phyloP scores from a whole-genome alignment of 331 rosid species.

The Acacia concinna region DNA sequence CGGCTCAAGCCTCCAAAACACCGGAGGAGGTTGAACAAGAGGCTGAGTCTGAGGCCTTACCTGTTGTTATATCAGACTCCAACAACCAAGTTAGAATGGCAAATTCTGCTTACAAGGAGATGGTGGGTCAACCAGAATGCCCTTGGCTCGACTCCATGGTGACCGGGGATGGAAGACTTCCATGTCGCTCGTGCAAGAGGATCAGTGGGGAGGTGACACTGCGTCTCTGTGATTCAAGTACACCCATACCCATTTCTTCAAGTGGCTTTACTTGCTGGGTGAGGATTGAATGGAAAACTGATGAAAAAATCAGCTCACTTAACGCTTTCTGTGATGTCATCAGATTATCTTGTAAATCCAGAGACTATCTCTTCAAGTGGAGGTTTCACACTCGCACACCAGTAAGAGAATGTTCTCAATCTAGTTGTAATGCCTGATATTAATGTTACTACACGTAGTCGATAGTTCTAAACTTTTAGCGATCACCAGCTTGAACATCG shows the following conservation, averaged over 20 bases:
- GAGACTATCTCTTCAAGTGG: slow-evolving; percentile 78
- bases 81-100: slow-evolving; percentile 73
- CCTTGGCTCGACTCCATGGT: slow-evolving; percentile 76
- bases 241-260: slow-evolving; percentile 59
- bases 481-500: neutral
- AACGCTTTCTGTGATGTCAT: slow-evolving; percentile 77
- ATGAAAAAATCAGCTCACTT: slow-evolving; percentile 42
- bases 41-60: slow-evolving; percentile 67
- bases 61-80: slow-evolving; percentile 83
- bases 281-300: slow-evolving; percentile 73
- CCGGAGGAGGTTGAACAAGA: slow-evolving; percentile 64
- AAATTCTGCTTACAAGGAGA: slow-evolving; percentile 81
- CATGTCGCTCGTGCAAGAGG: slow-evolving; percentile 56
- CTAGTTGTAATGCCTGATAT: slow-evolving; percentile 24
- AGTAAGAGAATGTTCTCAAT: slow-evolving; percentile 46
- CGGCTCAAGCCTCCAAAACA: slow-evolving; percentile 32
- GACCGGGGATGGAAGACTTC: slow-evolving; percentile 33
- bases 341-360: slow-evolving; percentile 62
- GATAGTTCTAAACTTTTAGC: neutral
- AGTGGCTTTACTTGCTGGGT: slow-evolving; percentile 92
- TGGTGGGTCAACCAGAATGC: slow-evolving; percentile 94
- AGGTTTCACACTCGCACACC: slow-evolving; percentile 68
- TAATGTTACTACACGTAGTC: neutral
- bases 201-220: slow-evolving; percentile 79
- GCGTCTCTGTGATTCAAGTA: slow-evolving; percentile 44